Conservation (phyloP, 2,329 filamentous ascomycete genomes). For the Pseudogymnoascus pannorum region DNA sequence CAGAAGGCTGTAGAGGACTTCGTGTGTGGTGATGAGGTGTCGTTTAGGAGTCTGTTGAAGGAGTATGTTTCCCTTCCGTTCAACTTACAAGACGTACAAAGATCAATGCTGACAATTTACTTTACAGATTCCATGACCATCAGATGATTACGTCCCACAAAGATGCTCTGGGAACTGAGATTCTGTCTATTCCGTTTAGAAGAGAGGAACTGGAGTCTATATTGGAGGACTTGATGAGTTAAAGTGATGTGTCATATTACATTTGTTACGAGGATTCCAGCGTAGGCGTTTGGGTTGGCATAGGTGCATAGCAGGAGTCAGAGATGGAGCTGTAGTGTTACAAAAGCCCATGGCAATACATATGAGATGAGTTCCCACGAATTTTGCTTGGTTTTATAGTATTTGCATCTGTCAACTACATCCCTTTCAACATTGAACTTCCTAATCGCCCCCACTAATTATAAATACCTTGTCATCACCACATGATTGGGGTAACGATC, state of each 20-base stretch:
- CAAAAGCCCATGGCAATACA: not conserved
- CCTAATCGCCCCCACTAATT: no score
- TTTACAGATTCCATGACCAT: slow-evolving; percentile 77
- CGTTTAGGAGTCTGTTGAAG: slow-evolving; percentile 86
- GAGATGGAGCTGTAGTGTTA: not conserved
- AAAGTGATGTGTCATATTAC: not conserved
- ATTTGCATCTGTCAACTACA: no score
- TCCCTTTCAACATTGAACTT: no score
- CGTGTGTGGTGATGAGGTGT: slow-evolving; percentile 93
- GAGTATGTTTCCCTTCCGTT: slow-evolving; percentile 50
- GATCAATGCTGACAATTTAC: slow-evolving; percentile 23
- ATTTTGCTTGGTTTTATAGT: not conserved
- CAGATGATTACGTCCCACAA: slow-evolving; percentile 91
- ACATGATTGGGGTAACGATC: no score
- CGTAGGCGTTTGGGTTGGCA: not conserved
- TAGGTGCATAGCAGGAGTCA: not conserved
- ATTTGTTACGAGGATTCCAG: not conserved
- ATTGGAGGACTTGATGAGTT: slow-evolving; percentile 60
- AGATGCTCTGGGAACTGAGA: slow-evolving; percentile 76
- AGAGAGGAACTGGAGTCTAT: slow-evolving; percentile 85
- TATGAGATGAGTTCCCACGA: not conserved
- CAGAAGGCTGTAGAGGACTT: slow-evolving; percentile 96
- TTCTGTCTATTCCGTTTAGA: slow-evolving; percentile 76
- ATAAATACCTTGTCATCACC: no score
- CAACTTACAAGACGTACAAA: not conserved